Evolutionary conservation across 2,329 filamentous ascomycete species (phyloP), one percentile per base, ranked within the genome.

Genomic region (Monilinia fructigena): DNA sequence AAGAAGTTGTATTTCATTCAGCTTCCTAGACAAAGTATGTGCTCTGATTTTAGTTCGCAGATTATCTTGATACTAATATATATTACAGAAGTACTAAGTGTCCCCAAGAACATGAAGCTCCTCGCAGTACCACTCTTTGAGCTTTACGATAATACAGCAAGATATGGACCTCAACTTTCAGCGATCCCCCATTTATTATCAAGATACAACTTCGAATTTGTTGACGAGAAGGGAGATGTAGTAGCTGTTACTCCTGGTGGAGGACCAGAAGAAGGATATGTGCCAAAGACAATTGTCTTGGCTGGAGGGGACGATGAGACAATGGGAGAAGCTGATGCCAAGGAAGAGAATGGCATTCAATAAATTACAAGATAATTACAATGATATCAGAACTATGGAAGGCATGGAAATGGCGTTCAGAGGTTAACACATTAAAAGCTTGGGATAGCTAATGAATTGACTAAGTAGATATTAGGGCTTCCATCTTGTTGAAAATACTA

Each of bases 31-130:
- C 93, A 89, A 73, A 98, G 93, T 96, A 84, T 68, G 87, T 79
- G 16, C 18, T 38, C 26, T 35, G 10, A 12, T 28, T 7, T 48
- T 54, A 0, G 1, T 28, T 47, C 8, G 5, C 16, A 31, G 14
- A 52, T 14, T 62, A 12, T 18, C 8, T 35, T 38, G 23, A 55
- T 26, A 5, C 55, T 61, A 48, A 64, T 69, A 71, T 69, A 69
- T 65, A 38, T 42, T 40, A 66, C 77, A 96, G 93, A 97, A 81
- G 91, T 98, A 18, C 85, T 99, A 54, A 96, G 91, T 75, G 95
- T 99, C 11, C 95, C 95, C 0, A 99, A 99, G 82, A 99, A 99
- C 80, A 98, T 99, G 95, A 99, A 99, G 78, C 87, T 99, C 31
- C 89, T 99, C 52, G 95, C 95, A 1, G 95, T 99, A 1, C 95